Evolutionary conservation across 139 green algal genomes (phyloP).

Genomic region (Ettlia oleoabundans): DNA sequence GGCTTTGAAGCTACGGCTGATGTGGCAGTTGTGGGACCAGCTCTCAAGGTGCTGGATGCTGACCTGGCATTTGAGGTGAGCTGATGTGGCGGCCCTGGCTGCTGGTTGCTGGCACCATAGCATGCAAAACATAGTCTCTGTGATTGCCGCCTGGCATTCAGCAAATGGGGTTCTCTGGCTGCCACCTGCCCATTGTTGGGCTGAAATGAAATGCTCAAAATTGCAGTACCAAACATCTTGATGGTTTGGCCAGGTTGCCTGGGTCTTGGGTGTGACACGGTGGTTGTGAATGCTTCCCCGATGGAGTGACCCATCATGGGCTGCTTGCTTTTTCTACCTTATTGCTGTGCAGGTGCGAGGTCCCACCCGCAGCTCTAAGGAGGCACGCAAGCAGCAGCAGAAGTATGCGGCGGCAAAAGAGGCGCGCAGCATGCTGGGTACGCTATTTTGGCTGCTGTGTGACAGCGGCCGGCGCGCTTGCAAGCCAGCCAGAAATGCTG

Average conservation of each 20-base stretch:
- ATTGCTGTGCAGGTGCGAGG: constrained; percentile 1
- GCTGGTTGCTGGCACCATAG: background rate
- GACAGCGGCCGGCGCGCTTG: background rate
- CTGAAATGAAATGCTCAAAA: too few relatives aligned
- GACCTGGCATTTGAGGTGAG: constrained; percentile 63
- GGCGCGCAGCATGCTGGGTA: constrained; percentile 56
- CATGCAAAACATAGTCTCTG: background rate
- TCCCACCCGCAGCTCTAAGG: constrained; percentile 30
- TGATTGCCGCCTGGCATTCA: too few relatives aligned
- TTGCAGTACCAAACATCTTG: too few relatives aligned
- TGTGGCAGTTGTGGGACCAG: constrained; percentile 53
- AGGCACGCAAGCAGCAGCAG: constrained; percentile 54
- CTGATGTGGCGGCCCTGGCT: too few relatives aligned
- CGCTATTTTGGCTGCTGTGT: too few relatives aligned
- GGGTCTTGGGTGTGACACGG: background rate
- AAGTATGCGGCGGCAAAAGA: constrained; percentile 59
- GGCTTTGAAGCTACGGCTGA: constrained; percentile 52
- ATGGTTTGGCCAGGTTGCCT: too few relatives aligned
- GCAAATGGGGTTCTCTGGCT: too few relatives aligned
- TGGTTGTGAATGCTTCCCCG: background rate
- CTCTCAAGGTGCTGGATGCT: constrained; percentile 65
- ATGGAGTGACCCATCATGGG: too few relatives aligned
- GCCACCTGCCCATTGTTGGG: too few relatives aligned
- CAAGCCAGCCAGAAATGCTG: background rate
- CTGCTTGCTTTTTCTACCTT: background rate